Percentiles rank a stretch among this genome's conserved stretches.
Evolutionary conservation across 352 stramenopile genomes (phyloP).

Genomic region (Peronospora destructor): DNA sequence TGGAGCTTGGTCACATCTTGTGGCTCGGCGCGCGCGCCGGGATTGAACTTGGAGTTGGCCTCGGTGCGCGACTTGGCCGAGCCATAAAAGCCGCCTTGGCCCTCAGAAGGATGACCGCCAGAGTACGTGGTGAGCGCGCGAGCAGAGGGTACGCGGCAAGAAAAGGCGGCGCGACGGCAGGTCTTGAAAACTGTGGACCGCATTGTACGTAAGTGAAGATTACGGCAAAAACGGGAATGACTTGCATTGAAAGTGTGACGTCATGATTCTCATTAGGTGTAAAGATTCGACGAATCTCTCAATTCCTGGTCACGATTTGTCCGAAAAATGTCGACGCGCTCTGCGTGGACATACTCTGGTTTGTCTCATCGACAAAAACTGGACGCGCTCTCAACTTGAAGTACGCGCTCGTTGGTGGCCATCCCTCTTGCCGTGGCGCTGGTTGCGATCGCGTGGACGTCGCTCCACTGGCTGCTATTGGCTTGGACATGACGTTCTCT

Average conservation of each 20-base stretch:
- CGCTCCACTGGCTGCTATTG: slow-evolving; percentile 4
- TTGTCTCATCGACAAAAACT: not conserved
- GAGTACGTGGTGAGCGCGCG: slow-evolving; percentile 74
- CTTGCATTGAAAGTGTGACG: slow-evolving; percentile 1
- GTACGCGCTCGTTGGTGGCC: slow-evolving; percentile 13
- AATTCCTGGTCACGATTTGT: not conserved
- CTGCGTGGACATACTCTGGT: not conserved
- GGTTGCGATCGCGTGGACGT: slow-evolving; percentile 22
- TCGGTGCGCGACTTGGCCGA: slow-evolving; percentile 76
- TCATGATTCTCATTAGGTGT: slow-evolving; percentile 13
- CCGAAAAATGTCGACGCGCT: not conserved
- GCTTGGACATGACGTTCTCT: too few species aligned
- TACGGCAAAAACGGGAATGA: slow-evolving; percentile 23
- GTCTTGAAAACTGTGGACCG: slow-evolving; percentile 21
- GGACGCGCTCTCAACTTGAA: slow-evolving; percentile 8
- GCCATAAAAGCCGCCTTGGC: slow-evolving; percentile 88
- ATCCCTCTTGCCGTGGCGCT: slow-evolving; percentile 30
- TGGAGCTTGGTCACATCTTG: slow-evolving; percentile 50
- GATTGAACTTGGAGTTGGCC: slow-evolving; percentile 50
- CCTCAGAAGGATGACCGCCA: slow-evolving; percentile 81
- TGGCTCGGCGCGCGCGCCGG: slow-evolving; percentile 56
- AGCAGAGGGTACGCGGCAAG: slow-evolving; percentile 3
- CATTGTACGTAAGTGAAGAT: slow-evolving; percentile 11
- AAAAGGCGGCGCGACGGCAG: slow-evolving; percentile 13
- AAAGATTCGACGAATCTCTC: not conserved